phyloP scores from a whole-genome alignment of 2,329 filamentous ascomycete species.

The Penicillium fuscoglaucum region DNA sequence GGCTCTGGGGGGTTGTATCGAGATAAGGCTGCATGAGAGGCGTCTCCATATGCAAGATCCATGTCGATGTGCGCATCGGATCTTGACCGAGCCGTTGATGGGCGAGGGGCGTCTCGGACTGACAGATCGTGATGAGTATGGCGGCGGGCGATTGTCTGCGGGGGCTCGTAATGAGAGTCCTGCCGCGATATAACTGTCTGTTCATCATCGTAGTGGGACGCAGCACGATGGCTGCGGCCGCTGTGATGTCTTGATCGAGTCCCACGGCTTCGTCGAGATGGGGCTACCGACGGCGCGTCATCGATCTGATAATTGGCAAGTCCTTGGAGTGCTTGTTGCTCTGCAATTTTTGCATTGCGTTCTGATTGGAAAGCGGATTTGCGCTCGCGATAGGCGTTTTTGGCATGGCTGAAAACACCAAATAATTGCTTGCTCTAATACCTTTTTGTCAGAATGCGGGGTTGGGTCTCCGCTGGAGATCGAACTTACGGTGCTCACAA shows the following conservation, averaged over 20 bases:
- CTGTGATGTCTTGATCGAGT: slow-evolving; percentile 33
- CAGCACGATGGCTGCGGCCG: slow-evolving; percentile 28
- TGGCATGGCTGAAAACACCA: slow-evolving; percentile 88
- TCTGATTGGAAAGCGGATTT: slow-evolving; percentile 78
- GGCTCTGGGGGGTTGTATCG: slow-evolving; percentile 47
- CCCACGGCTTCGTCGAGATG: slow-evolving; percentile 44
- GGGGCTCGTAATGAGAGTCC: slow-evolving; percentile 23
- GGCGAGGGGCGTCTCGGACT: slow-evolving; percentile 27
- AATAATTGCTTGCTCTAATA: slow-evolving; percentile 82
- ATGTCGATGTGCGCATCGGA: slow-evolving; percentile 66
- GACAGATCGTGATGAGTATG: slow-evolving; percentile 41
- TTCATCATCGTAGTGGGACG: slow-evolving; percentile 33
- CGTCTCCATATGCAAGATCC: slow-evolving; percentile 85
- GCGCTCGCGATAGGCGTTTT: slow-evolving; percentile 80
- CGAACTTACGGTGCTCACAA: slow-evolving; percentile 75
- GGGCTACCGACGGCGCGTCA: slow-evolving; percentile 46
- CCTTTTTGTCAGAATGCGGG: slow-evolving; percentile 19
- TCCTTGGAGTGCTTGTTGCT: slow-evolving; percentile 61
- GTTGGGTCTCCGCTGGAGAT: slow-evolving; percentile 3
- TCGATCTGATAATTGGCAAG: slow-evolving; percentile 54
- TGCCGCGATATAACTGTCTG: slow-evolving; percentile 26
- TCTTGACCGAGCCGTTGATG: slow-evolving; percentile 31
- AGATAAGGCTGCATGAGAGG: slow-evolving; percentile 63
- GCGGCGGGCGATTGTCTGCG: slow-evolving; percentile 35
- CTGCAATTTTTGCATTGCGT: slow-evolving; percentile 59